phyloP scores from a whole-genome alignment of 2,329 filamentous ascomycete species.

The Aspergillus uvarum region DNA sequence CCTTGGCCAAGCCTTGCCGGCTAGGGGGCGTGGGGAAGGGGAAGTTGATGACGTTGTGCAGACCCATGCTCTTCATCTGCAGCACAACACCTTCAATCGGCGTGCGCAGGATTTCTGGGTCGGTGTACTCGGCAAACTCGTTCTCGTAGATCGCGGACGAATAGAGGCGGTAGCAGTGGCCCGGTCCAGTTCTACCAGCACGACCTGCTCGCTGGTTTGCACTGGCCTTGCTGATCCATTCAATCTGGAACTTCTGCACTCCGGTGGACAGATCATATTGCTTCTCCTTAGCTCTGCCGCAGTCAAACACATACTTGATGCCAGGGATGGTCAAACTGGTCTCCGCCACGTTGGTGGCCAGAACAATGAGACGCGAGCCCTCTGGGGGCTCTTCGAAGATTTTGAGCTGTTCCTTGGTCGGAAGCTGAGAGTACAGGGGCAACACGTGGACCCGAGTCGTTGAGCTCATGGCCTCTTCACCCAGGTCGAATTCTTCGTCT shows the following conservation, averaged over 20 bases:
- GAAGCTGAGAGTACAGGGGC: constrained; percentile 90
- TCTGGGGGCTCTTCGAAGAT: constrained; percentile 86
- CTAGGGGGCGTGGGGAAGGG: constrained; percentile 93
- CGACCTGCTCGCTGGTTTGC: constrained; percentile 88
- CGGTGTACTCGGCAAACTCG: constrained; percentile 80
- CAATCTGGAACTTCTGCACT: constrained; percentile 91
- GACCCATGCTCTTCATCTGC: constrained; percentile 91
- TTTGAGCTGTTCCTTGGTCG: constrained; percentile 83
- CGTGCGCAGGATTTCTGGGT: constrained; percentile 85
- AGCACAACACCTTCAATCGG: constrained; percentile 91
- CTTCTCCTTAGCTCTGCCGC: constrained; percentile 87
- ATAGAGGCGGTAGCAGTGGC: constrained; percentile 93
- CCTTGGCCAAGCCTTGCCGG: constrained; percentile 70
- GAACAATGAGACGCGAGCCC: constrained; percentile 77
- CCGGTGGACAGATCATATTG: constrained; percentile 84
- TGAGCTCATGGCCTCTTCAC: constrained; percentile 57
- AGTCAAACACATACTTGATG: constrained; percentile 93
- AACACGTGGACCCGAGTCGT: constrained; percentile 77
- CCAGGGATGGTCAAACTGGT: constrained; percentile 96
- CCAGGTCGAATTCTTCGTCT: constrained; percentile 68
- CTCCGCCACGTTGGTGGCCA: constrained; percentile 96
- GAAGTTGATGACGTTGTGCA: constrained; percentile 88
- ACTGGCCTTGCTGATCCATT: constrained; percentile 97
- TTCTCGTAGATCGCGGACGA: constrained; percentile 89
- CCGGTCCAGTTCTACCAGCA: constrained; percentile 91